Evolutionary conservation across 805 yeast species (phyloP).

Genomic region (Starmerella tilneyi): DNA sequence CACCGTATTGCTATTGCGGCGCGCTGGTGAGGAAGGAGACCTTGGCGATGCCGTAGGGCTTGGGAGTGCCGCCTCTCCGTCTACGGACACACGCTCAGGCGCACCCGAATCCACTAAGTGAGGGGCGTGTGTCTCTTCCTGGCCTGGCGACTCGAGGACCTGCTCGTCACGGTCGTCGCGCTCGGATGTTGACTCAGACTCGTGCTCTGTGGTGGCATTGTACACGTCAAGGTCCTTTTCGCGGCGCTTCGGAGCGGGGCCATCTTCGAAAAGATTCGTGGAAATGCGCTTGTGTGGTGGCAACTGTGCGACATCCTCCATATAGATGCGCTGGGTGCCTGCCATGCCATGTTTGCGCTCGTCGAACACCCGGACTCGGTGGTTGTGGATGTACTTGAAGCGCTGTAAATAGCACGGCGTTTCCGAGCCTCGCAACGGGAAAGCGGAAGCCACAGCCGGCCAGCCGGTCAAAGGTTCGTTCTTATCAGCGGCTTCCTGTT

Average conservation of each 20-base stretch:
- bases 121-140: neutral
- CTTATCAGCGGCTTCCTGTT: neutral
- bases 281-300: conserved; percentile 15
- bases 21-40: conserved; percentile 12
- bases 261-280: conserved; percentile 10
- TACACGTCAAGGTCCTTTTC: conserved; percentile 14
- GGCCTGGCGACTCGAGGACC: neutral
- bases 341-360: conserved; percentile 19
- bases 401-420: conserved; percentile 30
- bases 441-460: conserved; percentile 2
- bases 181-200: neutral
- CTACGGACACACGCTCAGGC: neutral
- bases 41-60: conserved; percentile 25
- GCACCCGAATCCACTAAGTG: neutral
- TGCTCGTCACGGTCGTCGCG: neutral
- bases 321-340: neutral
- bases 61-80: conserved; percentile 17
- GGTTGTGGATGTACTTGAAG: conserved; percentile 28
- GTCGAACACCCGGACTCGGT: conserved; percentile 25
- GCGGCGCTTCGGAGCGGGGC: conserved; percentile 24
- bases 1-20: neutral
- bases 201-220: neutral
- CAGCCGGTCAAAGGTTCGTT: neutral
- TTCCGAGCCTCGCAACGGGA: conserved; percentile 29
- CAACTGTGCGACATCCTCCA: neutral